These are phyloP conservation scores for Entonaema liquescens DNA, from an alignment of 495 filamentous ascomycete species.

Conservation along the genomic window DNA sequence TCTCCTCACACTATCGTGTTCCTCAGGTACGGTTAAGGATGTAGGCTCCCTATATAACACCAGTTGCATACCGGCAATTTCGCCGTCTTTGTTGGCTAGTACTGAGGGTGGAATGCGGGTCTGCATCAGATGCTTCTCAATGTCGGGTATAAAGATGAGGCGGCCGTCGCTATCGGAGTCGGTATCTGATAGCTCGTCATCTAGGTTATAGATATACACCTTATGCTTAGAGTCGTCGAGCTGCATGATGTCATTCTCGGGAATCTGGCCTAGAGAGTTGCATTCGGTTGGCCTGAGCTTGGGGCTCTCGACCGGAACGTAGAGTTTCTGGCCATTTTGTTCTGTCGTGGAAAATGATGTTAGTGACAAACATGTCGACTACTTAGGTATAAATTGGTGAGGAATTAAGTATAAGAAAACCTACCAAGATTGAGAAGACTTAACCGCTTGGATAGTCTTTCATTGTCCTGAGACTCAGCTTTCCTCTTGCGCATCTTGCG, in stretches of 20 bases:
- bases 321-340: slow-evolving; percentile 63
- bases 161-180: slow-evolving; percentile 54
- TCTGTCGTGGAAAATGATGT: slow-evolving; percentile 47
- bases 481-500: slow-evolving; percentile 59
- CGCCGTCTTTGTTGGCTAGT: slow-evolving; percentile 59
- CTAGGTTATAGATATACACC: slow-evolving; percentile 89
- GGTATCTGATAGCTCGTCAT: slow-evolving; percentile 75
- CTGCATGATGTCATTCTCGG: slow-evolving; percentile 74
- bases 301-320: slow-evolving; percentile 61
- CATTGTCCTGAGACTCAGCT: slow-evolving; percentile 60
- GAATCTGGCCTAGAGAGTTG: slow-evolving; percentile 8
- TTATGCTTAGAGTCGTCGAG: slow-evolving; percentile 87
- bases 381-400: too few relatives aligned
- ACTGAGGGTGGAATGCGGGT: slow-evolving; percentile 74
- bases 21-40: slow-evolving; percentile 76
- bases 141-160: slow-evolving; percentile 82
- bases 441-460: slow-evolving; percentile 79
- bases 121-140: slow-evolving; percentile 73
- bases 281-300: slow-evolving; percentile 36
- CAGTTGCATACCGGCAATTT: slow-evolving; percentile 68
- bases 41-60: slow-evolving; percentile 83
- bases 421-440: slow-evolving; percentile 82
- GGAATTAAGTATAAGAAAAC: slow-evolving; percentile 32
- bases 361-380: slow-evolving; percentile 2
- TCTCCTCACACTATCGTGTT: slow-evolving; percentile 82